These are phyloP conservation scores for Ustilago hordei DNA, from an alignment of 1,284 basidiomycete genomes.

Conservation along the genomic window DNA sequence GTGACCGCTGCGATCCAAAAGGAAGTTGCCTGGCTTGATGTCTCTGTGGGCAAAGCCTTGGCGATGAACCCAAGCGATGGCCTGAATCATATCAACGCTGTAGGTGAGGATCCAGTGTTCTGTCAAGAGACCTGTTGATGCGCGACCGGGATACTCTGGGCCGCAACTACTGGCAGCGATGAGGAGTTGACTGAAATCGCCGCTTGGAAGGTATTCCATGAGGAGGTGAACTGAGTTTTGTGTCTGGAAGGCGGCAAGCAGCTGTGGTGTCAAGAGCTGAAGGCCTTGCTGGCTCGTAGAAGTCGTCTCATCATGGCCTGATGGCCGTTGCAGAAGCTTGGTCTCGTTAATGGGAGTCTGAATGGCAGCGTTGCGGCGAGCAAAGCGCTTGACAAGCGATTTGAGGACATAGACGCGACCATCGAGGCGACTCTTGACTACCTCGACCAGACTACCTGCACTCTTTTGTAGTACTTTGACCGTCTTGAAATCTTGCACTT, in stretches of 20 bases:
- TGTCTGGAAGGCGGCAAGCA: constrained; percentile 65
- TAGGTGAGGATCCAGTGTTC: constrained; percentile 62
- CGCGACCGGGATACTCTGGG: constrained; percentile 53
- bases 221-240: constrained; percentile 63
- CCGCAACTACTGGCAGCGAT: constrained; percentile 56
- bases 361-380: constrained; percentile 57
- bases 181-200: constrained; percentile 66
- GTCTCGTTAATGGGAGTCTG: constrained; percentile 63
- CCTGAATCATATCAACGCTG: constrained; percentile 65
- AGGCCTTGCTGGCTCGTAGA: constrained; percentile 1
- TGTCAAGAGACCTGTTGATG: constrained; percentile 54
- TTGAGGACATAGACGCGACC: constrained; percentile 67
- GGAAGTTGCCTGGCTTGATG: constrained; percentile 68
- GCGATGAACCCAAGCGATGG: constrained; percentile 64
- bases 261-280: constrained; percentile 50
- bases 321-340: constrained; percentile 45
- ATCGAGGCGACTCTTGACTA: constrained; percentile 64
- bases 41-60: constrained; percentile 66
- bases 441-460: constrained; percentile 61
- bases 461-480: constrained; percentile 60
- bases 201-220: constrained; percentile 68
- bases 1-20: constrained; percentile 62
- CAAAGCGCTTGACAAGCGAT: constrained; percentile 64
- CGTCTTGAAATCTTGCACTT: constrained; percentile 56
- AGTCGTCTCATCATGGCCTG: not conserved